A percentile compares a stretch with the other conserved stretches of the same genome.
phyloP scores from a whole-genome alignment of 352 stramenopile species.

The Hyaloperonospora brassicae region DNA sequence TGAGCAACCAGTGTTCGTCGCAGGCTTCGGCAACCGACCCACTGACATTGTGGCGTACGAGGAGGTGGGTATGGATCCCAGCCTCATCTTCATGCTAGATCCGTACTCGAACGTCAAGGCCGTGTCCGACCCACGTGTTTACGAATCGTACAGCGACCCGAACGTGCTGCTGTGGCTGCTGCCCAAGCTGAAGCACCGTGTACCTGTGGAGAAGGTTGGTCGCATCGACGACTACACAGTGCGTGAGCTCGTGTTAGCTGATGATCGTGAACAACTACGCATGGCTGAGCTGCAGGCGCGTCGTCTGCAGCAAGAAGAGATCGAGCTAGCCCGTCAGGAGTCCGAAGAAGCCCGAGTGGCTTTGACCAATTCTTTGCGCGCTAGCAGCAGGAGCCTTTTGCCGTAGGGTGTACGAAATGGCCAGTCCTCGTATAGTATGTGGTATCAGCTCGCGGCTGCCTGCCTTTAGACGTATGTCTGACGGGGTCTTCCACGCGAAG shows the following conservation, averaged over 20 bases:
- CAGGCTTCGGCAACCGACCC: slow-evolving; percentile 79
- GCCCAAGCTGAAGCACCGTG: slow-evolving; percentile 72
- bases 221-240: slow-evolving; percentile 81
- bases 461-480: too few relatives aligned
- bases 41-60: slow-evolving; percentile 77
- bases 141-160: slow-evolving; percentile 74
- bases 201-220: slow-evolving; percentile 67
- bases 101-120: slow-evolving; percentile 70
- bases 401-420: slow-evolving; percentile 13
- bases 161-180: slow-evolving; percentile 75
- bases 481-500: too few relatives aligned
- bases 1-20: slow-evolving; percentile 76
- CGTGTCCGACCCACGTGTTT: slow-evolving; percentile 51
- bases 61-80: slow-evolving; percentile 58
- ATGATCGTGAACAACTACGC: slow-evolving; percentile 67
- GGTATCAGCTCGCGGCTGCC: too few relatives aligned
- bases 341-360: slow-evolving; percentile 18
- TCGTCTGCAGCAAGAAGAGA: slow-evolving; percentile 62
- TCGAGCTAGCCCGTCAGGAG: slow-evolving; percentile 33
- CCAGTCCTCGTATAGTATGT: slow-evolving; percentile 10
- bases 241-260: slow-evolving; percentile 61
- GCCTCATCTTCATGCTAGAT: slow-evolving; percentile 78
- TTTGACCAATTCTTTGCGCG: slow-evolving; percentile 17
- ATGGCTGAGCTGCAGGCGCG: slow-evolving; percentile 57
- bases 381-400: slow-evolving; percentile 23